phyloP scores from a whole-genome alignment of 305 asterid species.

The Rubia balearica region DNA sequence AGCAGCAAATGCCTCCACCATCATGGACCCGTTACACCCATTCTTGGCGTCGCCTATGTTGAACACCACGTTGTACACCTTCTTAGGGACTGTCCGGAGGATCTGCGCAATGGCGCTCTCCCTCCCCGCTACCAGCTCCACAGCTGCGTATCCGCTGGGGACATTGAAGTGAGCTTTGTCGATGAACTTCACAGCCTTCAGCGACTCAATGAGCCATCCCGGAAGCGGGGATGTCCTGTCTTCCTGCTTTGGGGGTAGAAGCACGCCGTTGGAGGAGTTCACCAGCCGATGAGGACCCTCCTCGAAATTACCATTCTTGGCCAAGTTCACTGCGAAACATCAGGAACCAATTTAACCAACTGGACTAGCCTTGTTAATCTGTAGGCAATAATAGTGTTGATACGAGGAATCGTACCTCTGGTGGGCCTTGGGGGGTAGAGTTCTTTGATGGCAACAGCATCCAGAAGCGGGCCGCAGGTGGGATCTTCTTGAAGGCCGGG shows the following conservation, averaged over 20 bases:
- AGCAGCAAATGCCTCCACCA: slow-evolving; percentile 41
- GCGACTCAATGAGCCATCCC: slow-evolving; percentile 44
- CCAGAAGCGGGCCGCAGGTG: slow-evolving; percentile 82
- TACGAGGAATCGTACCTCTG: slow-evolving; percentile 28
- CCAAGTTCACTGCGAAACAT: slow-evolving; percentile 28
- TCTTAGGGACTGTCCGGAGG: slow-evolving; percentile 31
- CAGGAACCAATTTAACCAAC: neutral
- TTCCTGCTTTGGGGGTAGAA: slow-evolving; percentile 36
- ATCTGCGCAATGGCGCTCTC: slow-evolving; percentile 39
- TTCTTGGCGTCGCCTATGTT: slow-evolving; percentile 33
- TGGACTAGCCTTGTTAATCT: too few relatives aligned
- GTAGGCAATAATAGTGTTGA: too few relatives aligned
- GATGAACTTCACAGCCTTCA: slow-evolving; percentile 35
- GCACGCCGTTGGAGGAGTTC: slow-evolving; percentile 36
- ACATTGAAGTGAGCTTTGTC: slow-evolving; percentile 36
- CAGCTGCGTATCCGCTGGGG: slow-evolving; percentile 33
- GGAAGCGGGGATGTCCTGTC: slow-evolving; percentile 41
- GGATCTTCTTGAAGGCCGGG: slow-evolving; percentile 81
- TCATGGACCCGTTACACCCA: slow-evolving; percentile 38
- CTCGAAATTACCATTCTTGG: slow-evolving; percentile 37
- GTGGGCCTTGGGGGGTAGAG: slow-evolving; percentile 48
- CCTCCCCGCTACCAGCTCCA: slow-evolving; percentile 36
- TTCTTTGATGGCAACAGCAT: slow-evolving; percentile 80
- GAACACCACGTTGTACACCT: slow-evolving; percentile 26
- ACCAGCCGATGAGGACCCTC: slow-evolving; percentile 36